Evolutionary conservation across 768 basidiomycete species (phyloP).

Genomic region (Kwoniella europaea): DNA sequence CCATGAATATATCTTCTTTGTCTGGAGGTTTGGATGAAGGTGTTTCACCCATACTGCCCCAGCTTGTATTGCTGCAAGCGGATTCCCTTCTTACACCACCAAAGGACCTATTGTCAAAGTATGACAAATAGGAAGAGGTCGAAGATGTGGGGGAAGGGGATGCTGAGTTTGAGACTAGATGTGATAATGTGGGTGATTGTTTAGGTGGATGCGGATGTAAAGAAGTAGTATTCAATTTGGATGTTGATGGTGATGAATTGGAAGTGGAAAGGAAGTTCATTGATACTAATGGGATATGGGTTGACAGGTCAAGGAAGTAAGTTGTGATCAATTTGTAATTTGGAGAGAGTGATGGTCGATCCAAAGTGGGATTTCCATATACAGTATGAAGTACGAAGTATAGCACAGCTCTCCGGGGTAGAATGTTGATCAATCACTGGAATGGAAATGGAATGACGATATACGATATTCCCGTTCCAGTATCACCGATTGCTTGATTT

Average conservation of each 20-base stretch:
- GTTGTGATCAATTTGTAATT: not conserved
- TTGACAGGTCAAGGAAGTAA: not conserved
- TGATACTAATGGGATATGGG: not conserved
- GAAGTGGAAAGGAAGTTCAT: conserved; percentile 10
- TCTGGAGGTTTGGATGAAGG: conserved; percentile 6
- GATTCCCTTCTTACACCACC: conserved; percentile 21
- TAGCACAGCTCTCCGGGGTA: not conserved
- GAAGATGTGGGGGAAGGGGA: conserved; percentile 27
- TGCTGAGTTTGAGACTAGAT: conserved; percentile 4
- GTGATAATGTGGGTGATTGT: conserved; percentile 14
- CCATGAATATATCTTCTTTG: conserved; percentile 16
- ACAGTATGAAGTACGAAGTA: not conserved
- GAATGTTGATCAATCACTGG: not conserved
- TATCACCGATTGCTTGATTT: not conserved
- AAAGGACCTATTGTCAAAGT: conserved; percentile 17
- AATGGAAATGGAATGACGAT: not conserved
- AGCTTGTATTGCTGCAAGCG: conserved; percentile 18
- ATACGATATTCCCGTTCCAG: too few species aligned
- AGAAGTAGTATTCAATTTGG: not conserved
- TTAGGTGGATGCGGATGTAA: conserved; percentile 8
- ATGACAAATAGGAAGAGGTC: conserved; percentile 19
- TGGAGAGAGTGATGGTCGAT: conserved; percentile 7
- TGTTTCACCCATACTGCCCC: conserved; percentile 27
- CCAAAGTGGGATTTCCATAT: not conserved
- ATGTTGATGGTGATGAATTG: not conserved